These are phyloP conservation scores for Cryptococcus sp. DNA, from an alignment of 1,284 basidiomycete species.

Conservation along the genomic window DNA sequence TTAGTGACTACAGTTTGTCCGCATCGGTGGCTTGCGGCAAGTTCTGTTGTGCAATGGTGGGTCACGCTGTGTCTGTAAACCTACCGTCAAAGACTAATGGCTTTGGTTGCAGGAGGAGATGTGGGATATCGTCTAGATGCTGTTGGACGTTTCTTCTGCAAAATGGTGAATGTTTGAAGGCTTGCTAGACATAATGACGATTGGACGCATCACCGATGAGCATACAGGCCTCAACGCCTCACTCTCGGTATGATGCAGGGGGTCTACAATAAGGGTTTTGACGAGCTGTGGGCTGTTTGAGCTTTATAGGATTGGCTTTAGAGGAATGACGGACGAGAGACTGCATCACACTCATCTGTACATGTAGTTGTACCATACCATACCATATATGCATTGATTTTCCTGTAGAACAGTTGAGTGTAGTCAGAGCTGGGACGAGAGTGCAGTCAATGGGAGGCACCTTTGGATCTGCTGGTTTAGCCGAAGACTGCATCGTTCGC, in stretches of 20 bases:
- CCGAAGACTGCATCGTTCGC: no score
- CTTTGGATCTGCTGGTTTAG: not conserved
- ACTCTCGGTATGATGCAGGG: no score
- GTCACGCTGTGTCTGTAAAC: slow-evolving; percentile 7
- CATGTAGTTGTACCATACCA: slow-evolving; percentile 12
- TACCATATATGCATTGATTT: slow-evolving; percentile 9
- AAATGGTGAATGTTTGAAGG: no score
- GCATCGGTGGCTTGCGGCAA: slow-evolving; percentile 93
- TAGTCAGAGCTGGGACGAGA: no score
- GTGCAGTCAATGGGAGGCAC: not conserved
- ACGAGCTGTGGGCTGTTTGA: no score
- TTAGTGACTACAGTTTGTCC: slow-evolving; percentile 91
- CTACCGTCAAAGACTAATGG: not conserved
- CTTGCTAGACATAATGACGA: no score
- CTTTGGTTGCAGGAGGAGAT: slow-evolving; percentile 56
- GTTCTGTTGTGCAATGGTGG: slow-evolving; percentile 67
- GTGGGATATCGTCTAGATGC: slow-evolving; percentile 62
- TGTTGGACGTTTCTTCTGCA: not conserved
- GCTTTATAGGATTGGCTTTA: no score
- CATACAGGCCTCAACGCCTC: no score
- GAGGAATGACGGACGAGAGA: not conserved
- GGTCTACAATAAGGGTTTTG: no score
- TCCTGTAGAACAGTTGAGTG: not conserved
- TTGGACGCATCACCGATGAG: no score
- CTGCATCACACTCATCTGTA: slow-evolving; percentile 17